Conservation (phyloP, 352 stramenopile species). For the Plasmopara viticola region DNA sequence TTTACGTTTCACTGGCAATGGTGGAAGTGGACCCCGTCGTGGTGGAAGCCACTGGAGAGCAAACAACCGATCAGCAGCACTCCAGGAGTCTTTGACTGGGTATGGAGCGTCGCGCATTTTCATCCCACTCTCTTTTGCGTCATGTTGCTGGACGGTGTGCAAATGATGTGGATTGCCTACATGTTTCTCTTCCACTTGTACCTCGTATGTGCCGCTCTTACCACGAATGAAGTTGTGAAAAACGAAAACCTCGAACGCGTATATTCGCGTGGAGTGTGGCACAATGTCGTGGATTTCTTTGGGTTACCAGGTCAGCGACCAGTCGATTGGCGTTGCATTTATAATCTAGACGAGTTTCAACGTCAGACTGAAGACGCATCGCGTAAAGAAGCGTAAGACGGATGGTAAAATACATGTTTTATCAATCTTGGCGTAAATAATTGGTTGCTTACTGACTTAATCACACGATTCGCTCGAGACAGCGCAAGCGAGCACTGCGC, state of each 20-base stretch:
- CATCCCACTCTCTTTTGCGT: slow-evolving; percentile 54
- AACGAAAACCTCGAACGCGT: slow-evolving; percentile 41
- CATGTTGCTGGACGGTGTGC: slow-evolving; percentile 40
- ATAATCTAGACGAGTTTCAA: slow-evolving; percentile 48
- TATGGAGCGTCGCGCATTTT: slow-evolving; percentile 55
- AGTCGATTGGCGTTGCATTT: slow-evolving; percentile 57
- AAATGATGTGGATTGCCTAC: slow-evolving; percentile 71
- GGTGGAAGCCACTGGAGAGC: slow-evolving; percentile 11
- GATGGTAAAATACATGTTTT: too few relatives aligned
- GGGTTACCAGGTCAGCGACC: slow-evolving; percentile 22
- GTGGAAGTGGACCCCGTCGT: slow-evolving; percentile 23
- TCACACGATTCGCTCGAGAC: slow-evolving; percentile 53
- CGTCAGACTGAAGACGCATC: slow-evolving; percentile 14
- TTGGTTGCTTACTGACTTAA: neutral
- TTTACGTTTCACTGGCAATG: slow-evolving; percentile 30
- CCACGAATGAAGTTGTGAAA: slow-evolving; percentile 79
- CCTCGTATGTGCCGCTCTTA: slow-evolving; percentile 49
- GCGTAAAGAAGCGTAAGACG: slow-evolving; percentile 24
- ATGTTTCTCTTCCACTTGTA: slow-evolving; percentile 64
- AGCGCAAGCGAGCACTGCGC: slow-evolving; percentile 66
- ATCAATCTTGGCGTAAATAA: neutral
- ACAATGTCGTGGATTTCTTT: slow-evolving; percentile 63
- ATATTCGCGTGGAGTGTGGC: slow-evolving; percentile 52
- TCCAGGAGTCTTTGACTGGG: slow-evolving; percentile 25
- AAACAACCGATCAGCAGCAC: neutral